A percentile compares a stretch with the other conserved stretches of the same genome.
phyloP scores from a whole-genome alignment of 495 filamentous ascomycete genomes.

The Penicillium antarcticum region DNA sequence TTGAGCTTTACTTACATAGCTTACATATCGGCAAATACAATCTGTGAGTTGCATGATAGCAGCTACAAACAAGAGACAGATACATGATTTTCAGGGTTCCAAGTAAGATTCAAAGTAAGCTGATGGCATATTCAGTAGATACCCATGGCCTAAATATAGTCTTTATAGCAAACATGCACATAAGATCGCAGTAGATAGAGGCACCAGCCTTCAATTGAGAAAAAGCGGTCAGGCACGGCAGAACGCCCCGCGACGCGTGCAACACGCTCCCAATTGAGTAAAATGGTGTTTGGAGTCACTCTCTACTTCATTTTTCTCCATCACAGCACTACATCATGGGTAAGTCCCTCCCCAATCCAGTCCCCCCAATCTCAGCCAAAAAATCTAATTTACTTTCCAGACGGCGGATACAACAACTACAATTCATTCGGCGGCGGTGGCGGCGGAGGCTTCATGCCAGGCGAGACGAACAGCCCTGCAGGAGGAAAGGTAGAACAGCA shows the following conservation, averaged over 20 bases:
- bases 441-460: conserved; percentile 66
- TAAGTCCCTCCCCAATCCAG: conserved; percentile 8
- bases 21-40: no score
- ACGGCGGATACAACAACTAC: conserved; percentile 40
- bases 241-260: conserved; percentile 37
- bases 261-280: conserved; percentile 45
- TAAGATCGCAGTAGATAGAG: no score
- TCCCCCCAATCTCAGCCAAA: not conserved
- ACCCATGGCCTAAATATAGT: no score
- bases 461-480: conserved; percentile 46
- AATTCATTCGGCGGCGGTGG: conserved; percentile 58
- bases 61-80: no score
- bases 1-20: no score
- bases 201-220: no score
- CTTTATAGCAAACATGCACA: no score
- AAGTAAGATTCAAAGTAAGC: no score
- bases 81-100: no score
- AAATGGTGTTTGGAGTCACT: conserved; percentile 25
- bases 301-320: conserved; percentile 8
- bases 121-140: no score
- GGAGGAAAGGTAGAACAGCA: conserved; percentile 35
- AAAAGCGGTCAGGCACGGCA: not conserved
- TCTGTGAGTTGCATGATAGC: no score
- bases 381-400: conserved; percentile 15
- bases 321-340: conserved; percentile 29